A percentile compares a stretch with the other conserved stretches of the same genome.
Evolutionary conservation across 768 basidiomycete species (phyloP).

Genomic region (Leccinellum rugosiceps): DNA sequence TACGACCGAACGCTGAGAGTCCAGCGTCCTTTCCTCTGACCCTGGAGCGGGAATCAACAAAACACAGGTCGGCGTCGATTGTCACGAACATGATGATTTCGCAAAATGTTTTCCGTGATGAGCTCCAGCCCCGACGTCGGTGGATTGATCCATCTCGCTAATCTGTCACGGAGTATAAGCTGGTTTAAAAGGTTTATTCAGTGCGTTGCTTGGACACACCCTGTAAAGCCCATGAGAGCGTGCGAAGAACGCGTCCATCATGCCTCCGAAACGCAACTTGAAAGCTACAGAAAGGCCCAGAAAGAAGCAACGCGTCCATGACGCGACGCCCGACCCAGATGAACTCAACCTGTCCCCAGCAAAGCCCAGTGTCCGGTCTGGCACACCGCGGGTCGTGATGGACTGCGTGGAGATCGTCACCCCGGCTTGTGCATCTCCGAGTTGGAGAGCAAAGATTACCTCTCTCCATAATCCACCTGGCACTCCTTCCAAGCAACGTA

Average conservation of each 20-base stretch:
- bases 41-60: conserved; percentile 40
- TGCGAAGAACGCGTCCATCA: conserved; percentile 24
- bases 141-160: conserved; percentile 84
- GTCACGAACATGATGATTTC: conserved; percentile 62
- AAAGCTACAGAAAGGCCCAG: conserved; percentile 26
- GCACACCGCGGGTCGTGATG: conserved; percentile 23
- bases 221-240: conserved; percentile 55
- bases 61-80: conserved; percentile 8
- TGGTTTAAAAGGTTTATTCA: neutral
- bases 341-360: conserved; percentile 30
- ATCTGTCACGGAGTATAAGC: conserved; percentile 38
- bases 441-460: neutral
- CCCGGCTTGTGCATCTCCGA: conserved; percentile 21
- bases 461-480: conserved; percentile 6
- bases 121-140: conserved; percentile 67
- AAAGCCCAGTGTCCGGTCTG: conserved; percentile 22
- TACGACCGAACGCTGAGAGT: conserved; percentile 67
- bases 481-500: conserved; percentile 18
- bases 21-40: conserved; percentile 62
- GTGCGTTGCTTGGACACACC: conserved; percentile 33
- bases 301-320: conserved; percentile 5
- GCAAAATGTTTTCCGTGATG: conserved; percentile 62
- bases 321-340: conserved; percentile 20
- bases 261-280: conserved; percentile 43
- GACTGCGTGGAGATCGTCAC: conserved; percentile 33